Base-by-base conservation (phyloP, 495 filamentous ascomycete species). In the Penicillium roqueforti region DNA sequence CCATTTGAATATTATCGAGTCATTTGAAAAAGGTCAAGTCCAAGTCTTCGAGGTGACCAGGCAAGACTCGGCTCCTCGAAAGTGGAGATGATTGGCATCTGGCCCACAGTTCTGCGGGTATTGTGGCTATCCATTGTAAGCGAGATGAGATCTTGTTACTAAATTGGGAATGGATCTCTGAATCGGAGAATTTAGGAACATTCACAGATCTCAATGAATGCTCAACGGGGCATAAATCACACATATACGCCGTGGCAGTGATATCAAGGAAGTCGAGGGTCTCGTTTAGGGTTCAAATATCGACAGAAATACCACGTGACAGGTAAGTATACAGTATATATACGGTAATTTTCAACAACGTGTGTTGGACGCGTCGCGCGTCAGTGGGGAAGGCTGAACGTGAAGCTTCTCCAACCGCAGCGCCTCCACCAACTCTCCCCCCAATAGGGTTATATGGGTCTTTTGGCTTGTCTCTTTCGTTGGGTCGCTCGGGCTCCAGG, bases 361-460 rank as follows among this genome's bases (percentile, higher is more conserved):
- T 20, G 50, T 41, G 18, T 16, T 31, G 11, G 11, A 44, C 50
- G 50, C 50, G 50, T 52, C 39, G 48, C 37, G 48, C 48, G 48
- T 51, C 48, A 32, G 47, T 40, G 47, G 47, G 29, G 48, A 31
- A 51, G 19, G 13, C 36, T 3, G 32, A 38, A 31, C 44, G 44
- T 47, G 28, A 34, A 47, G 44, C 28, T 31, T 31, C 25, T 47
- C 44, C n/a, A 45, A 45, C 42, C n/a, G 4, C 20, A 19, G 19
- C 23, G 25, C 42, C 46, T 23, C 19, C 44, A 14, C 23, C 47
- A 19, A 19, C 9, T 22, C 25, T 10, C 22, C 16, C 25, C 32
- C 29, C 19, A 36, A 52, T 52, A 40, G 50, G 40, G 50, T 52
- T 52, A 52, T 52, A 52, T 44, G 29, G 50, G 40, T n/a, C 49